Base-by-base conservation (phyloP, 1,139 yeast genomes). In the Saccharomyces hybrid region DNA sequence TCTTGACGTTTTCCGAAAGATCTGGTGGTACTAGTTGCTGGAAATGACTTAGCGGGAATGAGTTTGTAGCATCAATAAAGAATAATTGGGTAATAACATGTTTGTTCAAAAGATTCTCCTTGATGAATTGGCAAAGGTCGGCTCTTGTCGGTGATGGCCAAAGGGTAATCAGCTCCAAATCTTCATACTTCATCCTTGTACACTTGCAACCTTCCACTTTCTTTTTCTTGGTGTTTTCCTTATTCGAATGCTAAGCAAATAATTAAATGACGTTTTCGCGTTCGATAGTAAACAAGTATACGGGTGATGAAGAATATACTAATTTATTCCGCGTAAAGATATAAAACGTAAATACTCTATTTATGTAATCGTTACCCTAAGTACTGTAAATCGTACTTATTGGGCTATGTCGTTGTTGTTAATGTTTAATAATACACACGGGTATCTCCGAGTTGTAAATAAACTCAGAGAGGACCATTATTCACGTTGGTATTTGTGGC, bases 21-120 rank as follows among this genome's bases (percentile, higher is more conserved):
- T 11, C 19, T 38, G 44, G 44, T 26, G 44, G 44, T 14, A 66
- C 53, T 9, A 57, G 14, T 21, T 55, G 50, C 47, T 63, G 64
- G 47, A 68, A 62, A 26, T 64, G 60, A 4, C 32, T 34, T 5
- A 67, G 28, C 12, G 71, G 71, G 51, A 68, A 68, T 5, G 66
- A 58, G 47, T 60, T 62, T 2, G 61, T 60, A 3, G 67, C 60
- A 53, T 64, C 68, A 16, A 65, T 58, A 51, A 57, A 66, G 51
- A 64, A 63, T 12, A 66, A 49, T 42, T 34, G 38, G 24, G 26
- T 28, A 26, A 29, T 7, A 21, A 12, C 47, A 38, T 38, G 16
- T 1, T 46, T 28, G 12, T 24, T 26, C 21, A 28, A 26, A 12
- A 50, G 42, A 42, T 42, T 24, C 9, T 44, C 14, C 24, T 44